Percentiles rank a stretch among this genome's conserved stretches.
phyloP scores from a whole-genome alignment of 345 rosid species.

The Eucalyptus shirleyi region DNA sequence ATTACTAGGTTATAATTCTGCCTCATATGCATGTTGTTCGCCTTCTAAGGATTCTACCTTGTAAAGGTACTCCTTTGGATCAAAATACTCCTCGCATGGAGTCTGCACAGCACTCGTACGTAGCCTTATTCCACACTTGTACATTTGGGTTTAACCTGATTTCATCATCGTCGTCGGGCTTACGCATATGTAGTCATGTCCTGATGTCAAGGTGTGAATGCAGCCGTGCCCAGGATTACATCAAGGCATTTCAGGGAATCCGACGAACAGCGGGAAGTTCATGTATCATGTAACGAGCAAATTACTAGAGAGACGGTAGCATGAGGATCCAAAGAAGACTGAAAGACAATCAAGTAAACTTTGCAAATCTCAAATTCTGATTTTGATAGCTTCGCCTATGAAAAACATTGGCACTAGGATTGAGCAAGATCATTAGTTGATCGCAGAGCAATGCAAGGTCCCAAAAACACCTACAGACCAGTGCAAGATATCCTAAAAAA shows the following conservation, averaged over 20 bases:
- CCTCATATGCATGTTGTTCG: background rate
- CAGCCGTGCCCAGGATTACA: no score
- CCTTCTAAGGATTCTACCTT: background rate
- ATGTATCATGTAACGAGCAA: background rate
- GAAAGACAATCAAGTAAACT: background rate
- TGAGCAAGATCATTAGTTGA: background rate
- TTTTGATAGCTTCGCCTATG: background rate
- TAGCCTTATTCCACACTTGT: no score
- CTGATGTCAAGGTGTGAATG: no score
- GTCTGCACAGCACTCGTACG: no score
- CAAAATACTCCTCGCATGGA: no score
- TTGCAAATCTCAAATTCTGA: background rate
- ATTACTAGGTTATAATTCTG: background rate
- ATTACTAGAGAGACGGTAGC: background rate
- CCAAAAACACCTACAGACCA: background rate
- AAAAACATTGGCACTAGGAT: background rate
- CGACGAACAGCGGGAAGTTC: background rate
- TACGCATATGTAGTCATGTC: no score
- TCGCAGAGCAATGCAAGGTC: no score
- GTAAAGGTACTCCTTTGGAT: no score
- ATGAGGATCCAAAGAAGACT: background rate
- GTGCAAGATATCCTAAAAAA: background rate
- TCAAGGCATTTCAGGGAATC: background rate
- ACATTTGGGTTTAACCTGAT: no score
- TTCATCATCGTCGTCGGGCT: background rate